Evolutionary conservation across 73 alveolate species (phyloP).

Genomic region (Blepharisma japonicum): DNA sequence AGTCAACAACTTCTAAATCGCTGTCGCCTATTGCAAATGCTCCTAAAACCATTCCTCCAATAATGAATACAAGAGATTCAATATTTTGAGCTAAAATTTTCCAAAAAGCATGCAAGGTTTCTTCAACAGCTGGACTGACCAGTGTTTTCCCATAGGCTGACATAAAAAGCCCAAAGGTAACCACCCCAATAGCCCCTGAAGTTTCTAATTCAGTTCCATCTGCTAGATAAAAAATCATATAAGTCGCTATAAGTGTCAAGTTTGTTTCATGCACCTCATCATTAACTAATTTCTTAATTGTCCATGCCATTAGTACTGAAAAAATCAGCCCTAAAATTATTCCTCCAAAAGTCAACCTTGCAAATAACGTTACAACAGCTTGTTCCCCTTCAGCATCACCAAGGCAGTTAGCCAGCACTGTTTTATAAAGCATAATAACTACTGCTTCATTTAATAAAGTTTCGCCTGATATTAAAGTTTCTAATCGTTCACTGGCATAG

Average conservation of each 20-base stretch:
- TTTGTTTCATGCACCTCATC: neutral
- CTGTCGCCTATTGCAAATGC: neutral
- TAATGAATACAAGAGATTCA: neutral
- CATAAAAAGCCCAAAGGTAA: conserved; percentile 1
- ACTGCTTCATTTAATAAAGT: conserved; percentile 10
- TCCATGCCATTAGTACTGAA: neutral
- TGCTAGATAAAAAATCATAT: neutral
- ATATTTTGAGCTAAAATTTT: neutral
- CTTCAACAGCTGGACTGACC: neutral
- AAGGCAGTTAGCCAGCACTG: neutral
- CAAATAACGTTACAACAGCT: neutral
- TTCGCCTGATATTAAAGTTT: conserved; percentile 46
- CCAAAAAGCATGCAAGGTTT: neutral
- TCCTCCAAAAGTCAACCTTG: conserved; percentile 1
- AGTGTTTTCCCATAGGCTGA: conserved; percentile 13
- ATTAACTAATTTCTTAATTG: neutral
- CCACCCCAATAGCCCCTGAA: conserved; percentile 8
- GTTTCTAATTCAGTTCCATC: neutral
- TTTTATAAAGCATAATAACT: neutral
- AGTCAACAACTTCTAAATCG: neutral
- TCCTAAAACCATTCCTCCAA: neutral
- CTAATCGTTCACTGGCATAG: conserved; percentile 37
- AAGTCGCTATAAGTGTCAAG: neutral
- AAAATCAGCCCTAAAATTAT: conserved; percentile 3
- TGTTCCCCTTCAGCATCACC: neutral